phyloP scores from a whole-genome alignment of 2,329 filamentous ascomycete species.

The Ophiosphaerella herpotricha region DNA sequence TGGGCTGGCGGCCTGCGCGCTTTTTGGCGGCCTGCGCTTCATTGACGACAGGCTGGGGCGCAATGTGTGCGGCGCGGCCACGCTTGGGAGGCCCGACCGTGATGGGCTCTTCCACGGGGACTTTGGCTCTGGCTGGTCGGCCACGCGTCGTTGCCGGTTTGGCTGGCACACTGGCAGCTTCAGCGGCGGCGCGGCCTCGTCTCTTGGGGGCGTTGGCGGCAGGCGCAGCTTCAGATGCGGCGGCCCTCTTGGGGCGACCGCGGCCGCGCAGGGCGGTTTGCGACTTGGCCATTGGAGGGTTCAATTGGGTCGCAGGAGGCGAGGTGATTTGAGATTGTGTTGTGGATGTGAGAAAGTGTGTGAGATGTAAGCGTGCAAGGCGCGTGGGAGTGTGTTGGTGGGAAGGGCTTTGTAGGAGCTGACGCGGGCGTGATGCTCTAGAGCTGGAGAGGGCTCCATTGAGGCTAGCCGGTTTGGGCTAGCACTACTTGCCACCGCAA shows the following conservation, averaged over 20 bases:
- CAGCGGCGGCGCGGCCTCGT: slow-evolving; percentile 2
- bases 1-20: slow-evolving; percentile 16
- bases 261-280: slow-evolving; percentile 9
- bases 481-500: no score
- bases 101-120: slow-evolving; percentile 6
- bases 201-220: no score
- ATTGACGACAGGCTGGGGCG: slow-evolving; percentile 4
- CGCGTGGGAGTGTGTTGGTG: no score
- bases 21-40: slow-evolving; percentile 13
- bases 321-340: neutral
- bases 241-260: slow-evolving; percentile 16
- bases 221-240: slow-evolving; percentile 1
- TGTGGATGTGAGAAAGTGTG: neutral
- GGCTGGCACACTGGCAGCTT: neutral
- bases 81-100: slow-evolving; percentile 15
- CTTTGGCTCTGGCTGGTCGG: slow-evolving; percentile 22
- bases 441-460: no score
- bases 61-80: slow-evolving; percentile 15
- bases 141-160: slow-evolving; percentile 28
- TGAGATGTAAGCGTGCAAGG: no score
- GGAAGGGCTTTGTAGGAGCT: no score
- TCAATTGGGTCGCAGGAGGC: slow-evolving; percentile 9
- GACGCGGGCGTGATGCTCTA: no score
- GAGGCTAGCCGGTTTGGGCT: no score
- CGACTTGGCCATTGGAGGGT: slow-evolving; percentile 9